A percentile compares a stretch with the other conserved stretches of the same genome.
Evolutionary conservation across 1,284 basidiomycete genomes (phyloP).

Genomic region (Leccinum griseonigrum): DNA sequence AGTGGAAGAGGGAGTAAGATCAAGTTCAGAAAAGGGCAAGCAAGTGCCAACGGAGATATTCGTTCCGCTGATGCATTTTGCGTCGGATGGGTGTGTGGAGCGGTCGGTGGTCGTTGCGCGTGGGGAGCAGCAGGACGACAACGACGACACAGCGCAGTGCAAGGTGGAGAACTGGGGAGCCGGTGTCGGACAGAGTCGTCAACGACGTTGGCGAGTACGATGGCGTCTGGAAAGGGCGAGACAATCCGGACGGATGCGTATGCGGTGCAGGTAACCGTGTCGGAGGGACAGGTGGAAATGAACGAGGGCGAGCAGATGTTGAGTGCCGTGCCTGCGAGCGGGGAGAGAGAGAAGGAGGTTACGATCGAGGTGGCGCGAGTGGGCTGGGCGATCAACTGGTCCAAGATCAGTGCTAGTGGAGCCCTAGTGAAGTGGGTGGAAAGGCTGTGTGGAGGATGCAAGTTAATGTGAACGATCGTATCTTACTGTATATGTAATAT

Average conservation of each 20-base stretch:
- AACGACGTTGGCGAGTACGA: slow-evolving; percentile 16
- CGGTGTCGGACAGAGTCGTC: slow-evolving; percentile 18
- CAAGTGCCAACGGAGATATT: slow-evolving; percentile 75
- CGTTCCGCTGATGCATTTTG: slow-evolving; percentile 88
- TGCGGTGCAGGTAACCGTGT: slow-evolving; percentile 51
- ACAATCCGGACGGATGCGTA: slow-evolving; percentile 29
- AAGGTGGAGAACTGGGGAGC: not conserved
- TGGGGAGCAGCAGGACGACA: not conserved
- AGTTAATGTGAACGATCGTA: slow-evolving; percentile 22
- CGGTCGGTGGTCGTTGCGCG: slow-evolving; percentile 9
- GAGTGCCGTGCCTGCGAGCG: slow-evolving; percentile 53
- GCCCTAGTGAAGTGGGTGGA: slow-evolving; percentile 9
- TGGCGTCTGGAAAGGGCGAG: slow-evolving; percentile 5
- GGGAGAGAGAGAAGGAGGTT: slow-evolving; percentile 44
- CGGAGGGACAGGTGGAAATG: slow-evolving; percentile 61
- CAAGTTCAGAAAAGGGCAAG: slow-evolving; percentile 20
- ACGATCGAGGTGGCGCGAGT: slow-evolving; percentile 63
- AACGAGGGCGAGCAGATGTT: slow-evolving; percentile 67
- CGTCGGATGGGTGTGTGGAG: slow-evolving; percentile 43
- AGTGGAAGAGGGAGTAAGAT: slow-evolving; percentile 24
- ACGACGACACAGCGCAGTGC: not conserved
- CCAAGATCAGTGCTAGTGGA: not conserved
- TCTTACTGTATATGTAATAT: too few relatives aligned
- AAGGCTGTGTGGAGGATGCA: slow-evolving; percentile 16
- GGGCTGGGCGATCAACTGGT: slow-evolving; percentile 57